A percentile compares a stretch with the other conserved stretches of the same genome.
phyloP scores from a whole-genome alignment of 495 filamentous ascomycete species.

The Eremomyces bilateralis region DNA sequence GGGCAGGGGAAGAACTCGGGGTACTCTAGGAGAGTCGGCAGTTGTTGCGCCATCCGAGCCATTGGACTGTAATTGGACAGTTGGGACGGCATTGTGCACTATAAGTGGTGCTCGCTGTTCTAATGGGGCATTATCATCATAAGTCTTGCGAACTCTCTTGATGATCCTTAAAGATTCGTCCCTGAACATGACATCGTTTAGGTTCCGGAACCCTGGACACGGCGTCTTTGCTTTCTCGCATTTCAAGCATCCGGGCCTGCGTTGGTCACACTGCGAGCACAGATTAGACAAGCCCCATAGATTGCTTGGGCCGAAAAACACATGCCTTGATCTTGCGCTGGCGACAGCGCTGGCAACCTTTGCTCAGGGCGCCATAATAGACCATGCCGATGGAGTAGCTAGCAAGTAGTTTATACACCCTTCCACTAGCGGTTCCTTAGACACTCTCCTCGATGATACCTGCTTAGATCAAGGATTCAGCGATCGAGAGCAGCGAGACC shows the following conservation, averaged over 20 bases:
- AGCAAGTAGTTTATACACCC: too few species aligned
- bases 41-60: too few species aligned
- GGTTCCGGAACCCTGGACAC: constrained; percentile 6
- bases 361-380: constrained; percentile 4
- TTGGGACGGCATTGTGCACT: not conserved
- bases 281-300: not conserved
- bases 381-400: constrained; percentile 4
- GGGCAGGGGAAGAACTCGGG: constrained; percentile 2
- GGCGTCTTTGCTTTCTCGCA: constrained; percentile 2
- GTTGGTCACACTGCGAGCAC: constrained; percentile 4
- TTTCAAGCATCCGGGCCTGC: constrained; percentile 4
- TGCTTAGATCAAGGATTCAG: too few species aligned
- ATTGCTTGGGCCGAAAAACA: too few species aligned
- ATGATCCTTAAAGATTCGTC: constrained; percentile 4
- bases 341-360: constrained; percentile 6
- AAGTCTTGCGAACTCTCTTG: not conserved
- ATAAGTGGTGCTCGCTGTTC: not conserved
- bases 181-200: constrained; percentile 3
- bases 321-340: constrained; percentile 6
- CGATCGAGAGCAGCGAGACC: too few species aligned
- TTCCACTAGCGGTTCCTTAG: too few species aligned
- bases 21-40: too few species aligned
- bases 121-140: not conserved
- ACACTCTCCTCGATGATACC: too few species aligned
- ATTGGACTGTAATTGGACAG: too few species aligned